A percentile compares a stretch with the other conserved stretches of the same genome.
phyloP scores from a whole-genome alignment of 805 yeast species.

The Hanseniaspora hatyaiensis region DNA sequence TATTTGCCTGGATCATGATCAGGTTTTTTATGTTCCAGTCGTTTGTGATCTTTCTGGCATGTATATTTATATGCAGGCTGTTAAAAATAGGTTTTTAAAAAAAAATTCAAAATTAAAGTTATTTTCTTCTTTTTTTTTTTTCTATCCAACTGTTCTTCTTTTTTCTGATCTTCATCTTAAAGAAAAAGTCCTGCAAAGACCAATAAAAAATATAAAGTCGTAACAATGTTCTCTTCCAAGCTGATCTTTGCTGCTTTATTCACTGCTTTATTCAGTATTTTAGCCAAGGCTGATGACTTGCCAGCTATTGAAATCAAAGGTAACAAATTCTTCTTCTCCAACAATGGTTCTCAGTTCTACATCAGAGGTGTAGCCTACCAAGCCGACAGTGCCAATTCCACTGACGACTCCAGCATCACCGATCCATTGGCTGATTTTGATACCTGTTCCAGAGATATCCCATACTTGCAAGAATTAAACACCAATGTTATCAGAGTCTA shows the following conservation, averaged over 20 bases:
- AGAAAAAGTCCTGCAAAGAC: too few species aligned
- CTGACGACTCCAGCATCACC: slow-evolving; percentile 37
- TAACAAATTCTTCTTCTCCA: slow-evolving; percentile 63
- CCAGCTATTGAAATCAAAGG: slow-evolving; percentile 65
- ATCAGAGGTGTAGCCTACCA: slow-evolving; percentile 75
- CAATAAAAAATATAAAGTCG: background rate
- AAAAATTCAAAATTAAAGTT: too few species aligned
- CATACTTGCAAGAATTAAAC: slow-evolving; percentile 47
- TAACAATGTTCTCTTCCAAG: slow-evolving; percentile 14
- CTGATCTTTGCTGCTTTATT: slow-evolving; percentile 26
- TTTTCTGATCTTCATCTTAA: too few species aligned
- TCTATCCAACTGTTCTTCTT: too few species aligned
- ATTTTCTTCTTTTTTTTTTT: too few species aligned
- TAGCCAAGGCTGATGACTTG: slow-evolving; percentile 34
- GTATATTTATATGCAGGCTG: too few species aligned
- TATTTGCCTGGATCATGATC: too few species aligned
- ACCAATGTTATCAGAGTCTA: slow-evolving; percentile 70
- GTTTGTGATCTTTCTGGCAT: too few species aligned
- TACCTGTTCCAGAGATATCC: slow-evolving; percentile 61
- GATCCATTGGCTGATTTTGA: slow-evolving; percentile 60
- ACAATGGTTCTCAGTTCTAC: slow-evolving; percentile 69
- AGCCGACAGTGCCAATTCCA: slow-evolving; percentile 45
- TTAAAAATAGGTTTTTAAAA: too few species aligned
- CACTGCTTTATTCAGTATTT: slow-evolving; percentile 24
- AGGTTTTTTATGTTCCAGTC: too few species aligned